These are phyloP conservation scores for Leccinum insolens DNA, from an alignment of 1,284 basidiomycete genomes.

Conservation along the genomic window DNA sequence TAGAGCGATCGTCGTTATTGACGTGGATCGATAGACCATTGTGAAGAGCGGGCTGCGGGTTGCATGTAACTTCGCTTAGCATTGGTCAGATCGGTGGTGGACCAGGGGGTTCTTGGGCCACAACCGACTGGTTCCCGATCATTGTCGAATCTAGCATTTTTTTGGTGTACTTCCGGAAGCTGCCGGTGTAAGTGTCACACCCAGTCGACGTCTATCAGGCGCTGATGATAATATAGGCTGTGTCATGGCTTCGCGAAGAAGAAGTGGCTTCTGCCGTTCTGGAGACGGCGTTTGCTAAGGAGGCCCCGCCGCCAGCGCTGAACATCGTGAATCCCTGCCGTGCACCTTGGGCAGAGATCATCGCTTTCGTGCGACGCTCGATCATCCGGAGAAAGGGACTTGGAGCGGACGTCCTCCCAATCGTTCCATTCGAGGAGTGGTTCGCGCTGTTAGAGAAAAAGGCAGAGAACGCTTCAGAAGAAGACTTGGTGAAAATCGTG, in stretches of 20 bases:
- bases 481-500: neutral
- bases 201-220: neutral
- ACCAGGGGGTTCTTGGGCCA: slow-evolving; percentile 12
- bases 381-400: neutral
- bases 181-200: slow-evolving; percentile 21
- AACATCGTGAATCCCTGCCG: neutral
- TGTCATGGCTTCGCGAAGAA: slow-evolving; percentile 25
- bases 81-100: slow-evolving; percentile 36
- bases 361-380: neutral
- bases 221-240: slow-evolving; percentile 9
- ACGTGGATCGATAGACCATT: neutral
- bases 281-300: neutral
- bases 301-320: neutral
- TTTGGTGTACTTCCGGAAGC: slow-evolving; percentile 25
- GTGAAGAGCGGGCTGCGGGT: neutral
- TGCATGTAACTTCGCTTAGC: slow-evolving; percentile 25
- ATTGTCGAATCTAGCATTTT: slow-evolving; percentile 32
- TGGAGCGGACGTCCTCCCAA: neutral
- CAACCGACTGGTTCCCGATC: slow-evolving; percentile 27
- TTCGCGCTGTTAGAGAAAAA: neutral
- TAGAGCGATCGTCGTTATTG: neutral
- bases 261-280: slow-evolving; percentile 18
- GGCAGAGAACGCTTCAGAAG: neutral
- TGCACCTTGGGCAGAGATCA: neutral
- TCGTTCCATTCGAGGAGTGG: neutral